Conservation (phyloP, 129 eudicot species). For the Kitagawia praeruptora region DNA sequence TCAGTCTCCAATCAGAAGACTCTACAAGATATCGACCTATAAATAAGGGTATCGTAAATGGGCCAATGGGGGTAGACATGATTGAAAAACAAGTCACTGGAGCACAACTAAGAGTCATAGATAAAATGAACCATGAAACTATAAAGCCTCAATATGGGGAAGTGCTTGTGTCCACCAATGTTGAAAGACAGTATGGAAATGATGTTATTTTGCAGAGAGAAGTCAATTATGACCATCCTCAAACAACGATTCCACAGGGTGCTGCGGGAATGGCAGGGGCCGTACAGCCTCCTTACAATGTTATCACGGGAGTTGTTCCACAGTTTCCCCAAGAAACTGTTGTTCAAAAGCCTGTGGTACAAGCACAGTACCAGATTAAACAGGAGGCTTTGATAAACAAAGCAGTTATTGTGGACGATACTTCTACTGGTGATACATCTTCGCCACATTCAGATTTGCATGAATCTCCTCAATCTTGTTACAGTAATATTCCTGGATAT, state of each 20-base stretch:
- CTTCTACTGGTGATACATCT: slow-evolving; percentile 26
- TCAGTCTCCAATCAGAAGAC: slow-evolving; percentile 53
- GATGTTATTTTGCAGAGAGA: slow-evolving; percentile 26
- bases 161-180: slow-evolving; percentile 15
- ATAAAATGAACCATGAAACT: slow-evolving; percentile 15
- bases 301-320: slow-evolving; percentile 26
- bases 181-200: slow-evolving; percentile 23
- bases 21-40: slow-evolving; percentile 33
- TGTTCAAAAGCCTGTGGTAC: slow-evolving; percentile 31
- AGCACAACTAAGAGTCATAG: slow-evolving; percentile 12
- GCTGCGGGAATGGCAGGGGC: slow-evolving; percentile 24
- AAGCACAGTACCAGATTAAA: slow-evolving; percentile 34
- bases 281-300: slow-evolving; percentile 42
- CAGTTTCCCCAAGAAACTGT: slow-evolving; percentile 30
- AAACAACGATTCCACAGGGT: slow-evolving; percentile 25
- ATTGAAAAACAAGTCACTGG: slow-evolving; percentile 23
- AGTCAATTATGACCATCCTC: slow-evolving; percentile 26
- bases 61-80: slow-evolving; percentile 14
- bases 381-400: slow-evolving; percentile 34
- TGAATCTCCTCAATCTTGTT: slow-evolving; percentile 50
- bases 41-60: slow-evolving; percentile 27
- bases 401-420: slow-evolving; percentile 27
- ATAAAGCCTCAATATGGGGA: slow-evolving; percentile 21
- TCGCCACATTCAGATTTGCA: slow-evolving; percentile 36
- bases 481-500: slow-evolving; percentile 24